These are phyloP conservation scores for Xylariaceae sp. DNA, from an alignment of 2,329 filamentous ascomycete genomes.

Conservation along the genomic window DNA sequence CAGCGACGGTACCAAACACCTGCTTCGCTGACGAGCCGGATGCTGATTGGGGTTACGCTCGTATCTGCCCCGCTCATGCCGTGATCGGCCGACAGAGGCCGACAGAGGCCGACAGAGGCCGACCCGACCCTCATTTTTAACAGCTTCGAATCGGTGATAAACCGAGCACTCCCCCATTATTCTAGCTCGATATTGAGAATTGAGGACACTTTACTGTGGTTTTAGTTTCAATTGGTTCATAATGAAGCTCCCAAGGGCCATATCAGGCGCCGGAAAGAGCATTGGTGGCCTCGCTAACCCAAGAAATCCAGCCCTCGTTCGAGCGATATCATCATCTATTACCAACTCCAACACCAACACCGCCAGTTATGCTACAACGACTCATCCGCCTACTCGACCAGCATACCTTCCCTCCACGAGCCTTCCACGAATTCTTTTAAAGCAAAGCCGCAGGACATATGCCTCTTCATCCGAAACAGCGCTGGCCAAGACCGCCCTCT, in stretches of 20 bases:
- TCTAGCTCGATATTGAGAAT: too few species aligned
- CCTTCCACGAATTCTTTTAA: slow-evolving; percentile 3
- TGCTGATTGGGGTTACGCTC: slow-evolving; percentile 1
- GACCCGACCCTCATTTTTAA: too few species aligned
- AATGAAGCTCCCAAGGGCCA: slow-evolving; percentile 34
- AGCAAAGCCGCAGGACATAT: slow-evolving; percentile 30
- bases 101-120: slow-evolving; percentile 21
- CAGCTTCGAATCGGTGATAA: too few species aligned
- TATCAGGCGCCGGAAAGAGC: slow-evolving; percentile 30
- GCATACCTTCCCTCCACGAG: slow-evolving; percentile 3
- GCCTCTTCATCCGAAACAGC: slow-evolving; percentile 27
- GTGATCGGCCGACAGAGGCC: slow-evolving; percentile 24
- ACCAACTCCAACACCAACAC: background rate
- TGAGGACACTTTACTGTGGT: background rate
- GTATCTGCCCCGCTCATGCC: slow-evolving; percentile 23
- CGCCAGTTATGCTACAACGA: background rate
- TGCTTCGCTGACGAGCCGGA: background rate
- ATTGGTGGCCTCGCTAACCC: slow-evolving; percentile 25
- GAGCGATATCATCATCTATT: slow-evolving; percentile 20
- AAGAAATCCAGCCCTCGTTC: slow-evolving; percentile 12
- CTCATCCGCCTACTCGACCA: slow-evolving; percentile 2
- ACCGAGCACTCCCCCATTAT: background rate
- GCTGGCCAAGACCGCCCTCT: slow-evolving; percentile 72
- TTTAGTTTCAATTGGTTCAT: slow-evolving; percentile 20
- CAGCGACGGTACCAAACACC: slow-evolving; percentile 16